Evolutionary conservation across 2,329 filamentous ascomycete genomes (phyloP).

Genomic region (Tolypocladium sp.): DNA sequence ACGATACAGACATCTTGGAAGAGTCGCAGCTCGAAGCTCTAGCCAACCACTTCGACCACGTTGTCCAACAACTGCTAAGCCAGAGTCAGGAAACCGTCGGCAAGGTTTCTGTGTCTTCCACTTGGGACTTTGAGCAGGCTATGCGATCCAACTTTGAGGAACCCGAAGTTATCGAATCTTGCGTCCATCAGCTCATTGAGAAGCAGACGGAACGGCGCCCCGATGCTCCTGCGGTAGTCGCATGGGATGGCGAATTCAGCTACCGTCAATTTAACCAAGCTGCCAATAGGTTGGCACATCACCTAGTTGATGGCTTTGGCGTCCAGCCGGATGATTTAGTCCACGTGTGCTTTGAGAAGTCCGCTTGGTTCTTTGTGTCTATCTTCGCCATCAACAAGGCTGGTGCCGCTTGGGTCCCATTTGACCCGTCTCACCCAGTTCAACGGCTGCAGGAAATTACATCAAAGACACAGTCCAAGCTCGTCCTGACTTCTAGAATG

Average conservation of each 20-base stretch:
- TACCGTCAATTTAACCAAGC: slow-evolving; percentile 21
- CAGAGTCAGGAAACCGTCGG: no score
- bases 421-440: slow-evolving; percentile 2
- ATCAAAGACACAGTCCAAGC: background rate
- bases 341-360: background rate
- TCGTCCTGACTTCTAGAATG: background rate
- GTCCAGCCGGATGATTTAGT: slow-evolving; percentile 4
- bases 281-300: slow-evolving; percentile 1
- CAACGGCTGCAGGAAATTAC: background rate
- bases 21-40: no score
- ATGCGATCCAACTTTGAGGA: no score
- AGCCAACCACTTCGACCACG: no score
- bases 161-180: no score
- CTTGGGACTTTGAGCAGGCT: no score
- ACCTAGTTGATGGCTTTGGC: slow-evolving; percentile 1
- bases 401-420: slow-evolving; percentile 5
- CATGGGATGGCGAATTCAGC: slow-evolving; percentile 29
- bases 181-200: no score
- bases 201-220: no score
- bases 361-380: slow-evolving; percentile 5
- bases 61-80: no score
- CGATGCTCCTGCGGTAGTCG: no score
- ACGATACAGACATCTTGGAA: no score
- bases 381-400: slow-evolving; percentile 6
- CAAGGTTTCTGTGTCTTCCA: no score